phyloP scores from a whole-genome alignment of 1,139 yeast genomes.

The Candida gigantensis region DNA sequence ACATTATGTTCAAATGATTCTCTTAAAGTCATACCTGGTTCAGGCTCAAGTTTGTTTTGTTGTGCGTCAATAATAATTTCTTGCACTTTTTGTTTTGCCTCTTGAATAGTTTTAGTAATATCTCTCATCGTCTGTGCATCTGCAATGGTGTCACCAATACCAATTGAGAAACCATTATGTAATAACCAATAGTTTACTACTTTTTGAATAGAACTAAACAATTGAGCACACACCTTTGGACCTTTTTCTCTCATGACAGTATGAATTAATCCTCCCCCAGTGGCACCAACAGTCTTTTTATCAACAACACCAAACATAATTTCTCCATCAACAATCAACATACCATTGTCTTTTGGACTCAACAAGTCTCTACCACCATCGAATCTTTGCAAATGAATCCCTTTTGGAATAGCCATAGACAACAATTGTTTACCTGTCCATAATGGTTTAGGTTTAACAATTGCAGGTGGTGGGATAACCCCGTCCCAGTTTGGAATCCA shows the following conservation, averaged over 20 bases:
- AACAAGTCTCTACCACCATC: constrained; percentile 86
- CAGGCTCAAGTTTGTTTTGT: constrained; percentile 81
- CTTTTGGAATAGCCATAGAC: constrained; percentile 91
- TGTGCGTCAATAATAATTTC: constrained; percentile 93
- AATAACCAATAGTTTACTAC: constrained; percentile 95
- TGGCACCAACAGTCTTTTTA: constrained; percentile 97
- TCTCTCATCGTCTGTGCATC: constrained; percentile 95
- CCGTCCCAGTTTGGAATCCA: constrained; percentile 99
- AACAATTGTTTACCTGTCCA: constrained; percentile 98
- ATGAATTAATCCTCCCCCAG: constrained; percentile 97
- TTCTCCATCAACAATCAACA: constrained; percentile 90
- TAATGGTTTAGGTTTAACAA: constrained; percentile 89
- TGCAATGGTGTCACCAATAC: constrained; percentile 99
- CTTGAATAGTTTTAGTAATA: constrained; percentile 88
- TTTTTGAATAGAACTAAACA: constrained; percentile 91
- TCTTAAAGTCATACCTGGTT: constrained; percentile 99
- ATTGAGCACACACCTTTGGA: constrained; percentile 82
- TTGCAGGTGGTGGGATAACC: constrained; percentile 94
- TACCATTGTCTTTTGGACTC: constrained; percentile 88
- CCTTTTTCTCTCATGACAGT: constrained; percentile 98
- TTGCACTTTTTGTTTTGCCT: constrained; percentile 90
- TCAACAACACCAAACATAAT: constrained; percentile 97
- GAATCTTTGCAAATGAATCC: constrained; percentile 89
- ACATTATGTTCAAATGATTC: constrained; percentile 98
- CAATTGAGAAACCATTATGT: constrained; percentile 96